Evolutionary conservation across 805 yeast genomes (phyloP), one percentile per base, ranked within the genome.

Genomic region (Kodamaea lidongshanica): DNA sequence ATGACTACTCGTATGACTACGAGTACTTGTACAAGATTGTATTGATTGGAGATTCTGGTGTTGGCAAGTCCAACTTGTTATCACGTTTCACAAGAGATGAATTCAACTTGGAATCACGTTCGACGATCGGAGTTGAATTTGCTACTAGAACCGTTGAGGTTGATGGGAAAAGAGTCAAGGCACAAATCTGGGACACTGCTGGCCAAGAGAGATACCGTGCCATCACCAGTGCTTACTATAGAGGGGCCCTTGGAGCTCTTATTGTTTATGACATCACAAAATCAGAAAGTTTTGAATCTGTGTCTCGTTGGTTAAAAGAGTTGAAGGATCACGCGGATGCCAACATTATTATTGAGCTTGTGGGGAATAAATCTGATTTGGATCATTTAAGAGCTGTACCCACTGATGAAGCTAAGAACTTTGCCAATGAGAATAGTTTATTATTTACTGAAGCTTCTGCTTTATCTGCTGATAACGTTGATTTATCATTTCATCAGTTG

Each of bases 141-240:
- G 97, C 97, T 25, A 92, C 97, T 13, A 74, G 96, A 56, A 88
- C 96, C 3, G 77, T 92, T 34, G 89, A 82, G 48, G 78, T 83
- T 39, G 89, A 82, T 42, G 87, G 86, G 24, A 82, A 81, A 50
- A 65, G 85, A 53, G 80, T 84, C 45, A 85, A 84, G 56, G 89
- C 94, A 4, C 94, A 86, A 60, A 80, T 87, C 45, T 89, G 98
- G 98, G 98, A 89, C 60, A 89, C 98, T 20, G 98, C 98, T 2
- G 98, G 98, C 39, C 98, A 89, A 66, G 98, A 89, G 61, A 77
- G 98, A 58, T 89, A 92, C 67, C 77, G 98, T 48, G 97, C 98
- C 25, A 89, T 89, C 57, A 92, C 98, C 18, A 79, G 92, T 34
- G 97, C 97, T 5, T 89, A 89, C 64, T 89, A 89, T 58, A 74